Percentiles rank a stretch among this genome's conserved stretches.
phyloP scores from a whole-genome alignment of 2,329 filamentous ascomycete genomes.

The Colletotrichum sidae region DNA sequence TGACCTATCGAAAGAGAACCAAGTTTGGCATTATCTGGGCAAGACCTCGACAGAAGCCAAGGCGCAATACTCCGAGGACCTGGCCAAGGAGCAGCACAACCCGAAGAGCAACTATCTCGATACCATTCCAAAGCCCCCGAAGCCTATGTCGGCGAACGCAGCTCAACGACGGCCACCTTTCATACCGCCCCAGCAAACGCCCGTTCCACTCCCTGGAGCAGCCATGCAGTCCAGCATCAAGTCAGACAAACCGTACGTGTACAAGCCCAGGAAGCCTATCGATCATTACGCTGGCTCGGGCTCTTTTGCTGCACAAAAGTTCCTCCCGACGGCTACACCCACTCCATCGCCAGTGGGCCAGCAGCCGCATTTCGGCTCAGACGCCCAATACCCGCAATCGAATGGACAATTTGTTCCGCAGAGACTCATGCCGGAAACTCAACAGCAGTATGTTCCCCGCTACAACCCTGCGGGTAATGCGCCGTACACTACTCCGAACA shows the following conservation, averaged over 20 bases:
- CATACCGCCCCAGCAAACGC: conserved; percentile 34
- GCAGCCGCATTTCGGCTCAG: conserved; percentile 44
- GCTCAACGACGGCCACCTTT: conserved; percentile 37
- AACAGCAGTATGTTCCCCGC: conserved; percentile 11
- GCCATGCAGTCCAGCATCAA: conserved; percentile 38
- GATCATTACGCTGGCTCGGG: conserved; percentile 40
- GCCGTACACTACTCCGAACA: conserved; percentile 6
- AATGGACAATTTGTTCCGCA: conserved; percentile 42
- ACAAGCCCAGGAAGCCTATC: conserved; percentile 60
- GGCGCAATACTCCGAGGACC: conserved; percentile 90
- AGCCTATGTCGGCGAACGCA: conserved; percentile 47
- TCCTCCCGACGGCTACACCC: conserved; percentile 44
- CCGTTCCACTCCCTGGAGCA: conserved; percentile 11
- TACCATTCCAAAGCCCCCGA: conserved; percentile 68
- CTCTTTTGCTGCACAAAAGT: conserved; percentile 50
- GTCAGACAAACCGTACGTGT: conserved; percentile 63
- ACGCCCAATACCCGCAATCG: conserved; percentile 42
- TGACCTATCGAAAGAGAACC: conserved; percentile 76
- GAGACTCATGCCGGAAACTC: conserved; percentile 39
- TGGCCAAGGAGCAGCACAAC: conserved; percentile 69
- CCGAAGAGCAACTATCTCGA: conserved; percentile 79
- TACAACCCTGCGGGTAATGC: conserved; percentile 3
- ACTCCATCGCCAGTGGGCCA: conserved; percentile 43
- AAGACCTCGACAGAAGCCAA: conserved; percentile 88
- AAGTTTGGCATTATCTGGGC: conserved; percentile 91